Conservation (phyloP, 106 monocot species). For the Phalaenopsis aphrodite region DNA sequence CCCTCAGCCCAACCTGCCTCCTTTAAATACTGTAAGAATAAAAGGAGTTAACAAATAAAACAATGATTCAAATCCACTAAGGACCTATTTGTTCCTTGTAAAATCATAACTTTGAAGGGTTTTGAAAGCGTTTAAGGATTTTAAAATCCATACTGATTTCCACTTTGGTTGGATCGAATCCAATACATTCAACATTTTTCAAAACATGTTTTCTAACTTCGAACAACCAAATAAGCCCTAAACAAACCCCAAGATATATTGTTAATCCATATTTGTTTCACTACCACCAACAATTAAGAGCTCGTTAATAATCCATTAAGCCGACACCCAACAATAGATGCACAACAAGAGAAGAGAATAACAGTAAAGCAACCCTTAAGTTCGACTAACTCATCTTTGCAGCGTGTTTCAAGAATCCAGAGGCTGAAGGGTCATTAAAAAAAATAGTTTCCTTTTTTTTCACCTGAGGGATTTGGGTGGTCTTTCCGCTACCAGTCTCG, state of each 20-base stretch:
- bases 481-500: slow-evolving; percentile 95
- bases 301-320: background rate
- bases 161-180: background rate
- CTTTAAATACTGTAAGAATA: slow-evolving; percentile 50
- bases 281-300: background rate
- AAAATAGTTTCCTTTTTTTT: background rate
- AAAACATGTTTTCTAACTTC: background rate
- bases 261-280: background rate
- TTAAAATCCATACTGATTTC: background rate
- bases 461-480: slow-evolving; percentile 98
- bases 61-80: background rate
- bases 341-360: background rate
- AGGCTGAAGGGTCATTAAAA: background rate
- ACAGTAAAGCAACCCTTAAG: background rate
- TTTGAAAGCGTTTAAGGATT: background rate
- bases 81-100: background rate
- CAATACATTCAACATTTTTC: background rate
- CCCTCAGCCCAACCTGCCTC: slow-evolving; percentile 96
- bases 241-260: background rate
- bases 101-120: background rate
- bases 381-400: background rate
- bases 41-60: background rate
- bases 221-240: background rate
- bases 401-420: background rate
- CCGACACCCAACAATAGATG: background rate